Conservation (phyloP, 1,284 basidiomycete genomes). For the Puccinia coronata region DNA sequence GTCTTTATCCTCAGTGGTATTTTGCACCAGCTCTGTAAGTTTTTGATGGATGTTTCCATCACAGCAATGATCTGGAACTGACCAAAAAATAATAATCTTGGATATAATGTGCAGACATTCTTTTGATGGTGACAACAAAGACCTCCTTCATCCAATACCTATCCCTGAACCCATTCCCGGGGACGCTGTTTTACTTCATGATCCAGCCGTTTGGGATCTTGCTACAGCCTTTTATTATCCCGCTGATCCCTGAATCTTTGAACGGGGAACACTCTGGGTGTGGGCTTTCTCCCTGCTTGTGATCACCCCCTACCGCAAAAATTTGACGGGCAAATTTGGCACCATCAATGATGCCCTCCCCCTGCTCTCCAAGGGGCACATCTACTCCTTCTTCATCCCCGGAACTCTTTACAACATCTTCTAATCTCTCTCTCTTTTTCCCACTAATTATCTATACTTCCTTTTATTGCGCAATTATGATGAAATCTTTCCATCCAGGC, state of each 20-base stretch:
- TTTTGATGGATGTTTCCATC: too few relatives aligned
- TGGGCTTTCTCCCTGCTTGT: constrained; percentile 23
- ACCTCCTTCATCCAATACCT: neutral
- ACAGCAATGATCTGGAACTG: neutral
- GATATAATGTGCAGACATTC: too few relatives aligned
- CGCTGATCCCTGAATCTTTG: constrained; percentile 10
- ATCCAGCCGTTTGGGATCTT: constrained; percentile 43
- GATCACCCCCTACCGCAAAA: constrained; percentile 15
- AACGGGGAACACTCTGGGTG: constrained; percentile 36
- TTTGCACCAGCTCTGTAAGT: constrained; percentile 39
- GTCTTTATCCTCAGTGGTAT: constrained; percentile 36
- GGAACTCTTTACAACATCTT: neutral
- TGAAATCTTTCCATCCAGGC: too few relatives aligned
- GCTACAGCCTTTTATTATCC: constrained; percentile 31
- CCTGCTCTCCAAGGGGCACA: constrained; percentile 3
- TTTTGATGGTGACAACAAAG: neutral
- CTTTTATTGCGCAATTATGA: too few relatives aligned
- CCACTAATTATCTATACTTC: too few relatives aligned
- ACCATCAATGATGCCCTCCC: neutral
- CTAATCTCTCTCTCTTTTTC: neutral
- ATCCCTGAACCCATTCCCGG: constrained; percentile 4
- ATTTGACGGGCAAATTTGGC: neutral
- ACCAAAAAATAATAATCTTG: too few relatives aligned
- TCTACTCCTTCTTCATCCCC: constrained; percentile 21
- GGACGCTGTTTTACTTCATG: constrained; percentile 31